These are phyloP conservation scores for Pezicula carpinea DNA, from an alignment of 2,329 filamentous ascomycete genomes.

Conservation along the genomic window DNA sequence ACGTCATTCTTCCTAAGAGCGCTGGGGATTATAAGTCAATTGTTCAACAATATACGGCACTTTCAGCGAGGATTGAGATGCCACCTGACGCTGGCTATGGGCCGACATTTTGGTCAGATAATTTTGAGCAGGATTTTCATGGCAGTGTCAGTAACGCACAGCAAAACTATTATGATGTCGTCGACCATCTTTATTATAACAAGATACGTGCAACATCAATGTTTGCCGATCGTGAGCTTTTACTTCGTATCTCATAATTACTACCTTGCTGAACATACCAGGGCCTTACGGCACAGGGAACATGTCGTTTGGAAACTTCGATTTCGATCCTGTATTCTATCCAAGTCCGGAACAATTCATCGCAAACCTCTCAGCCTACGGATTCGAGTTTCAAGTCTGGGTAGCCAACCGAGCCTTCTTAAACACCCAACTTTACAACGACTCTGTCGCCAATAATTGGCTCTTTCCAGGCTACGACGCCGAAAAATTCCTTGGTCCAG, in stretches of 20 bases:
- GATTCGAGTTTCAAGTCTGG: constrained; percentile 33
- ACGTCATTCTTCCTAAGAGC: constrained; percentile 22
- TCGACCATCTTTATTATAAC: constrained; percentile 27
- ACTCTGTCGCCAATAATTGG: constrained; percentile 25
- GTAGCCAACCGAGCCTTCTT: constrained; percentile 31
- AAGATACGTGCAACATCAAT: constrained; percentile 29
- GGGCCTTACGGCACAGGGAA: constrained; percentile 30
- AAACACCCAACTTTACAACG: constrained; percentile 30
- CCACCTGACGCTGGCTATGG: constrained; percentile 29
- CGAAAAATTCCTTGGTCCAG: constrained; percentile 27
- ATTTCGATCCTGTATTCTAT: constrained; percentile 31
- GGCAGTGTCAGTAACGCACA: constrained; percentile 27
- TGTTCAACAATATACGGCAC: constrained; percentile 18
- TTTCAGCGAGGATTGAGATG: constrained; percentile 26
- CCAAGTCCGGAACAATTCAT: constrained; percentile 28
- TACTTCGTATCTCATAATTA: background rate
- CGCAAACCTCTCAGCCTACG: constrained; percentile 26
- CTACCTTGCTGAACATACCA: background rate
- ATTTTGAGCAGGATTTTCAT: constrained; percentile 31
- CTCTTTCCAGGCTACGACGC: constrained; percentile 27
- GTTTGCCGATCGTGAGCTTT: constrained; percentile 28
- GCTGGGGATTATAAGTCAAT: constrained; percentile 9
- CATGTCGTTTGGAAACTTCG: constrained; percentile 31
- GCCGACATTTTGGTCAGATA: constrained; percentile 31
- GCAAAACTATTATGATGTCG: constrained; percentile 31